Percentiles rank a stretch among this genome's conserved stretches.
Conservation (phyloP, 305 asterid species). For the Stenogyne calaminthoides region DNA sequence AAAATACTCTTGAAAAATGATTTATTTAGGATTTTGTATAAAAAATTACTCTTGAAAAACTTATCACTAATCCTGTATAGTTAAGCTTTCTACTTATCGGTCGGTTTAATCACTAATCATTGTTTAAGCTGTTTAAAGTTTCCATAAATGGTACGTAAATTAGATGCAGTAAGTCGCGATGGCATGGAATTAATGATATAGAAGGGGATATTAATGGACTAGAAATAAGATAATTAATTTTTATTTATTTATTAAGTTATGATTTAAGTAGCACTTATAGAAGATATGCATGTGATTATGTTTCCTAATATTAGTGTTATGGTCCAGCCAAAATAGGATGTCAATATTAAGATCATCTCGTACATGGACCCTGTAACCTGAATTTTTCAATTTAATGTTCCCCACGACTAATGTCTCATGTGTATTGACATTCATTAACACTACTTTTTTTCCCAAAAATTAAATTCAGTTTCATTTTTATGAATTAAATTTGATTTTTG, state of each 20-base stretch:
- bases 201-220: constrained; percentile 22
- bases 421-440: neutral
- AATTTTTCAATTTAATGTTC: constrained; percentile 41
- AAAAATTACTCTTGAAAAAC: too few species aligned
- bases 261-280: constrained; percentile 46
- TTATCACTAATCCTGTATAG: too few species aligned
- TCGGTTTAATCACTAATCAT: constrained; percentile 24
- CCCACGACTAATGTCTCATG: constrained; percentile 48
- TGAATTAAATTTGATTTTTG: too few species aligned
- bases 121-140: constrained; percentile 36
- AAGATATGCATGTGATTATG: constrained; percentile 69
- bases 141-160: constrained; percentile 34
- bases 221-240: constrained; percentile 34
- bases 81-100: too few species aligned
- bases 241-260: constrained; percentile 33
- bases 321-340: constrained; percentile 47
- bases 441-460: neutral
- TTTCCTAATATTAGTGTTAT: constrained; percentile 40
- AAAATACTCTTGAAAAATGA: too few species aligned
- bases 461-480: neutral
- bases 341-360: constrained; percentile 52
- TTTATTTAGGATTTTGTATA: too few species aligned
- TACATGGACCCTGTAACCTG: constrained; percentile 40
- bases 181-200: neutral
- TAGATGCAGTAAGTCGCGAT: constrained; percentile 14